phyloP scores from a whole-genome alignment of 163 green algal genomes.

The Trebouxiophyceae sp. region DNA sequence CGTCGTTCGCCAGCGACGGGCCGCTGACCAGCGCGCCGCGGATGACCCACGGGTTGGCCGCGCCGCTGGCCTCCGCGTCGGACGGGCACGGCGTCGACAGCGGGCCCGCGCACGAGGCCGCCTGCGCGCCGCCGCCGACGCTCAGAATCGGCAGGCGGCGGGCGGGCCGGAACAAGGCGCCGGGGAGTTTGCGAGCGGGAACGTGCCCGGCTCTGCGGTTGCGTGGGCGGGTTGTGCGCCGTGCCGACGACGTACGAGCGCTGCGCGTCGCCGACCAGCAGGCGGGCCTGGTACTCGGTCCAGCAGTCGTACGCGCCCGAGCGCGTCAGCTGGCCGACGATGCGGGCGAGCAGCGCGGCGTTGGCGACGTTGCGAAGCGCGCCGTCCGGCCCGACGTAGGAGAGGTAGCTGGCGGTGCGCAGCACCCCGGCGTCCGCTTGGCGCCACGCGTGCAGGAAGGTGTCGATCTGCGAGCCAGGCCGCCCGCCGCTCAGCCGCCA shows the following conservation, averaged over 20 bases:
- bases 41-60: constrained; percentile 5
- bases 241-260: constrained; percentile 37
- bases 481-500: constrained; percentile 5
- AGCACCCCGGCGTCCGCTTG: neutral
- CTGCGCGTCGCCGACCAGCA: constrained; percentile 18
- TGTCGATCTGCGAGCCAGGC: neutral
- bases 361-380: constrained; percentile 33
- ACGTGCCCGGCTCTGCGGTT: neutral
- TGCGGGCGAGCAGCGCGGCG: constrained; percentile 4
- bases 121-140: neutral
- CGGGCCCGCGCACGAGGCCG: constrained; percentile 1
- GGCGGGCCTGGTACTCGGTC: constrained; percentile 26
- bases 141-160: constrained; percentile 5
- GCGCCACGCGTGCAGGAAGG: neutral
- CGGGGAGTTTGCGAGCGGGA: neutral
- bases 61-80: constrained; percentile 4
- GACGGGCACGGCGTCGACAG: constrained; percentile 18
- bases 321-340: constrained; percentile 2
- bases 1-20: constrained; percentile 5
- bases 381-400: constrained; percentile 4
- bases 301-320: constrained; percentile 10
- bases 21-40: constrained; percentile 12
- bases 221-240: constrained; percentile 22
- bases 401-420: neutral
- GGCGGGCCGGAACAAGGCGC: constrained; percentile 9